Conservation (phyloP, 257 asterid species). For the Solanum acaule region DNA sequence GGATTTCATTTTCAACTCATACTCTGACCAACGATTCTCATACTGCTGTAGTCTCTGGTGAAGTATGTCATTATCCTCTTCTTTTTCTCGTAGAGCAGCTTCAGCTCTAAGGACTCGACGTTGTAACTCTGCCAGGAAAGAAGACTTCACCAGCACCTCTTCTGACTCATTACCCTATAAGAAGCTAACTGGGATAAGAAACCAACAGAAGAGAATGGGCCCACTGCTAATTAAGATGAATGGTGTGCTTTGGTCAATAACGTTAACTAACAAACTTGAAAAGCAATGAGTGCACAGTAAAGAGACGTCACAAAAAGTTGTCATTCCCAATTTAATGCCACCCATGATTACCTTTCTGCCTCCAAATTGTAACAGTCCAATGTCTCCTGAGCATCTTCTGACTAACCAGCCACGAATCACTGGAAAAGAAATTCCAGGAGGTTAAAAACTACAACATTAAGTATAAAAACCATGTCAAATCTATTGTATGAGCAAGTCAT, state of each 20-base stretch:
- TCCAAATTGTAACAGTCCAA: slow-evolving; percentile 73
- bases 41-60: slow-evolving; percentile 83
- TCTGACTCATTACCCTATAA: slow-evolving; percentile 65
- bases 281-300: not conserved
- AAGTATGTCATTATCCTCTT: slow-evolving; percentile 85
- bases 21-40: slow-evolving; percentile 94
- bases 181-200: not conserved
- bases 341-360: slow-evolving; percentile 54
- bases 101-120: slow-evolving; percentile 88
- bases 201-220: not conserved
- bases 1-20: slow-evolving; percentile 89
- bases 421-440: slow-evolving; percentile 15
- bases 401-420: slow-evolving; percentile 99
- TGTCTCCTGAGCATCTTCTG: slow-evolving; percentile 85
- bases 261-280: not conserved
- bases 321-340: not conserved
- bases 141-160: slow-evolving; percentile 79
- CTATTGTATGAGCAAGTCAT: not conserved
- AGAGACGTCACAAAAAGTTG: not conserved
- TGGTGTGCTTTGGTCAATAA: not conserved
- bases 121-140: slow-evolving; percentile 93
- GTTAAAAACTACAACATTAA: not conserved
- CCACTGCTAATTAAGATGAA: not conserved
- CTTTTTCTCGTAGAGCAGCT: slow-evolving; percentile 72
- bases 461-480: not conserved